Evolutionary conservation across 2,329 filamentous ascomycete genomes (phyloP).

Genomic region (Cladobotryum mycophilum): DNA sequence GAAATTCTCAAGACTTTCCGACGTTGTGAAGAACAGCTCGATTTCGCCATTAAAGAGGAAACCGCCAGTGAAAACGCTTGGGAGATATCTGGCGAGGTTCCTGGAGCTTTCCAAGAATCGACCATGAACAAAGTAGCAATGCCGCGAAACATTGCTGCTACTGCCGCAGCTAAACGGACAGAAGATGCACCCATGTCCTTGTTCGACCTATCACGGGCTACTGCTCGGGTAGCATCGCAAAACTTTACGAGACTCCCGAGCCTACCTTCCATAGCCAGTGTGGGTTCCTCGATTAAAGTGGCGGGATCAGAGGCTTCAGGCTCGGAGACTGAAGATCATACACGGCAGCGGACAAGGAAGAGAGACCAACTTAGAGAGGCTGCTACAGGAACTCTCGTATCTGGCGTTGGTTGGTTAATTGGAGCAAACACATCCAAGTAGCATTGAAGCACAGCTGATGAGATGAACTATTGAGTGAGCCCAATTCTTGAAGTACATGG

Average conservation of each 20-base stretch:
- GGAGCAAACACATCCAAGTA: conserved; percentile 40
- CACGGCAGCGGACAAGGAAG: conserved; percentile 50
- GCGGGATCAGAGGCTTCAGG: background rate
- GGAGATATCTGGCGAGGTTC: conserved; percentile 60
- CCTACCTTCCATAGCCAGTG: conserved; percentile 32
- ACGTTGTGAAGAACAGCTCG: conserved; percentile 71
- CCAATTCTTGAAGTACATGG: no score
- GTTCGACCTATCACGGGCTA: conserved; percentile 58
- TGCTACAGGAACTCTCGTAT: conserved; percentile 60
- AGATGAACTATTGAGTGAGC: no score
- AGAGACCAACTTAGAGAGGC: conserved; percentile 64
- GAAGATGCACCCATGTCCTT: conserved; percentile 59
- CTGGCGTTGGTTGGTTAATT: conserved; percentile 62
- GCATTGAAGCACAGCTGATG: background rate
- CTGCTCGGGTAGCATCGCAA: conserved; percentile 50
- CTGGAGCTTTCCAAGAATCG: conserved; percentile 45
- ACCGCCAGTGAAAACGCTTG: conserved; percentile 63
- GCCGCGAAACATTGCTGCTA: conserved; percentile 29
- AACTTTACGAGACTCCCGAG: conserved; percentile 52
- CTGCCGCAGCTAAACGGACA: conserved; percentile 27
- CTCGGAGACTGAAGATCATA: conserved; percentile 21
- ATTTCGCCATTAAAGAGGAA: conserved; percentile 59
- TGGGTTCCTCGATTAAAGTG: background rate
- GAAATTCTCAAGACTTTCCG: conserved; percentile 71
- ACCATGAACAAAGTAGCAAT: conserved; percentile 19